Evolutionary conservation across 2,329 filamentous ascomycete genomes (phyloP).

Genomic region (Neospermospora avenae): DNA sequence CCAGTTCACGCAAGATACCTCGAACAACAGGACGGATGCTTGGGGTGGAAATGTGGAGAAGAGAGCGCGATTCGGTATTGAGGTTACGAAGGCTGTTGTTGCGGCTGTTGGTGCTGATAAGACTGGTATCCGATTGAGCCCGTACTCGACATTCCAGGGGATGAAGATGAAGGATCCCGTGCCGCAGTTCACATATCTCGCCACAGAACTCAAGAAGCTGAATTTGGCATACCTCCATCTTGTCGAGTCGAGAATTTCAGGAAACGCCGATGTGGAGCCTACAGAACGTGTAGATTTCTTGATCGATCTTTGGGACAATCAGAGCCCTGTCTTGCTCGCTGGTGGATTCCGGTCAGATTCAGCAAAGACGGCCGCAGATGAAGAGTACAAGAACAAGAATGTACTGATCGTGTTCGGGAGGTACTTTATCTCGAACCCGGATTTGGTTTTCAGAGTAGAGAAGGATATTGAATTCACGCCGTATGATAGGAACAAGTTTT

Average conservation of each 20-base stretch:
- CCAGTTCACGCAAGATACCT: conserved; percentile 36
- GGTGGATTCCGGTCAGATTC: conserved; percentile 43
- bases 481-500: conserved; percentile 41
- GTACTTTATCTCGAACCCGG: conserved; percentile 45
- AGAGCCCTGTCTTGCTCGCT: conserved; percentile 47
- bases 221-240: conserved; percentile 61
- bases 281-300: conserved; percentile 42
- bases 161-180: conserved; percentile 62
- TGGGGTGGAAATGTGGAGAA: conserved; percentile 51
- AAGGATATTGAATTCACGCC: conserved; percentile 38
- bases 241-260: conserved; percentile 45
- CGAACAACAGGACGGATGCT: conserved; percentile 54
- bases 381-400: conserved; percentile 31
- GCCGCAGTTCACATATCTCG: conserved; percentile 60
- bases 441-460: conserved; percentile 41
- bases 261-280: conserved; percentile 39
- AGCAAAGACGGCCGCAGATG: conserved; percentile 40
- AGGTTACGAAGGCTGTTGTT: conserved; percentile 49
- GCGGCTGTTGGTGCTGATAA: conserved; percentile 50
- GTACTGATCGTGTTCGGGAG: conserved; percentile 43
- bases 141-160: conserved; percentile 58
- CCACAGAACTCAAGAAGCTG: conserved; percentile 47
- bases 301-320: conserved; percentile 42
- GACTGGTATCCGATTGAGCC: conserved; percentile 56
- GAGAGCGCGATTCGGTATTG: conserved; percentile 49